Evolutionary conservation across 2,329 filamentous ascomycete species (phyloP).

Genomic region (Talaromyces sp.): DNA sequence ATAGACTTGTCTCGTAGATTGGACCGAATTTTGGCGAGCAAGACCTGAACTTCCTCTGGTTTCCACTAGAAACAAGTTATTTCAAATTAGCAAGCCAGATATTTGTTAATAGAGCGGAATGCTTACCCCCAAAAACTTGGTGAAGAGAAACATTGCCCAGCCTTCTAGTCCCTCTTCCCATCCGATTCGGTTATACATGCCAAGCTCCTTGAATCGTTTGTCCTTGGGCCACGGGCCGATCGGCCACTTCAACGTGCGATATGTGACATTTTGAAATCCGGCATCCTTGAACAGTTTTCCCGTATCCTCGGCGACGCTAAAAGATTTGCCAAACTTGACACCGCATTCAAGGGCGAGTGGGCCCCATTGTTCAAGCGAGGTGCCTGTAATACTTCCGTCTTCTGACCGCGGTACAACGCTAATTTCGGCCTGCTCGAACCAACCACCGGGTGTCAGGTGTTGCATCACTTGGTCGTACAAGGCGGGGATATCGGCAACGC

Average conservation of each 20-base stretch:
- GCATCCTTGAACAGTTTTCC: background rate
- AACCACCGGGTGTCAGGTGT: constrained; percentile 44
- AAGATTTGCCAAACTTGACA: background rate
- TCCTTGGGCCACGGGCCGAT: background rate
- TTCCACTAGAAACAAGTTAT: background rate
- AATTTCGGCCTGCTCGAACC: constrained; percentile 30
- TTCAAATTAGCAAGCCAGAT: background rate
- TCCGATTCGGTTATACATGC: background rate
- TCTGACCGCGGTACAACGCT: constrained; percentile 1
- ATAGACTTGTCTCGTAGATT: background rate
- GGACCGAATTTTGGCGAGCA: background rate
- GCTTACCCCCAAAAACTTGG: constrained; percentile 3
- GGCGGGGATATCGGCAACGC: constrained; percentile 13
- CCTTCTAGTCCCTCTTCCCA: constrained; percentile 2
- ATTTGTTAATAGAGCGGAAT: background rate
- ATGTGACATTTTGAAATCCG: background rate
- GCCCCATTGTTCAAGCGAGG: background rate
- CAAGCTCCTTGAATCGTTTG: background rate
- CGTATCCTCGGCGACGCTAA: background rate
- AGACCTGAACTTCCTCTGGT: background rate
- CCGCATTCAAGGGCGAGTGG: background rate
- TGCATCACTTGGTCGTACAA: constrained; percentile 12
- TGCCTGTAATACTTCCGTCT: background rate
- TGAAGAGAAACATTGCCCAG: constrained; percentile 4
- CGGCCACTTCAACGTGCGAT: constrained; percentile 3